Percentiles rank a stretch among this genome's conserved stretches.
Evolutionary conservation across 306 rosid genomes (phyloP).

Genomic region (Quercus glauca): DNA sequence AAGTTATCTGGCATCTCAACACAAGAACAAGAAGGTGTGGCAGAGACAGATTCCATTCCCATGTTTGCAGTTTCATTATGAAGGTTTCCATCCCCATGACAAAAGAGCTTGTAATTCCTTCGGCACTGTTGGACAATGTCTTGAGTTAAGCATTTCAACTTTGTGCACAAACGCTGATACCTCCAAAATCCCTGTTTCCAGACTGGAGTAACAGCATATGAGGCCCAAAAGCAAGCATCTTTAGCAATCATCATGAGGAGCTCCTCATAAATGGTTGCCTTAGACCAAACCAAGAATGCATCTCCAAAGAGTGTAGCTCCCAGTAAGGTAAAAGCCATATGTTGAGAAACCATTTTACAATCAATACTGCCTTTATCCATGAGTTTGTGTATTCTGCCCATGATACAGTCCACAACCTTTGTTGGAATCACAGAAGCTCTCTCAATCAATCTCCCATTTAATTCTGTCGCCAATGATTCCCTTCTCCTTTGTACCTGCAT

Average conservation of each 20-base stretch:
- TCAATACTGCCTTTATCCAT: constrained; percentile 40
- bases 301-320: constrained; percentile 76
- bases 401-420: constrained; percentile 46
- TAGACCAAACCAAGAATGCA: constrained; percentile 63
- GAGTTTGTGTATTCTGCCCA: constrained; percentile 45
- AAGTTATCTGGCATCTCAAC: constrained; percentile 24
- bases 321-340: constrained; percentile 75
- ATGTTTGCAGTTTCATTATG: constrained; percentile 19
- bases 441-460: constrained; percentile 44
- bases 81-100: constrained; percentile 25
- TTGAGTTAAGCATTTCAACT: constrained; percentile 69
- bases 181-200: constrained; percentile 82
- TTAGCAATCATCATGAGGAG: constrained; percentile 73
- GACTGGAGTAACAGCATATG: constrained; percentile 64
- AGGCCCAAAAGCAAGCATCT: constrained; percentile 78
- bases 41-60: constrained; percentile 34
- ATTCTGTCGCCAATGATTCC: constrained; percentile 46
- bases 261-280: constrained; percentile 76
- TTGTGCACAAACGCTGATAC: constrained; percentile 53
- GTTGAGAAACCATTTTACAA: constrained; percentile 62
- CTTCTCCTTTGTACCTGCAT: constrained; percentile 61
- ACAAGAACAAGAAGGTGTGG: constrained; percentile 34
- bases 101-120: constrained; percentile 42
- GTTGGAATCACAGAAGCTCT: constrained; percentile 39
- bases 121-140: constrained; percentile 61